Evolutionary conservation across 768 basidiomycete species (phyloP).

Genomic region (Rhodotorula taiwanensis): DNA sequence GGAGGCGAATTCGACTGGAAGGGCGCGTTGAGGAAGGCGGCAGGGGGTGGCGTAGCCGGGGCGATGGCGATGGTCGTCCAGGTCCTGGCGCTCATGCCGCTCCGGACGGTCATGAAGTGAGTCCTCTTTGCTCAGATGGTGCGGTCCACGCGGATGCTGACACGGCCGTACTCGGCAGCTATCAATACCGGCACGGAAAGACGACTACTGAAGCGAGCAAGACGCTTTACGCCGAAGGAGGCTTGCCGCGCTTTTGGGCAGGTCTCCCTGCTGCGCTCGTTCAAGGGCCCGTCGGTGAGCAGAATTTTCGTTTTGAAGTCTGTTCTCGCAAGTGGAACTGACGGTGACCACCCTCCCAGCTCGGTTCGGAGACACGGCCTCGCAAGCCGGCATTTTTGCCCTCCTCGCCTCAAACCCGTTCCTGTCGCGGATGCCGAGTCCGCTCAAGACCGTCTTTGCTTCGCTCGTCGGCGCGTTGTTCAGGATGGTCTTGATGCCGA

Average conservation of each 20-base stretch:
- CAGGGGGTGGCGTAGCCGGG: conserved; percentile 55
- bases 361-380: conserved; percentile 89
- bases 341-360: conserved; percentile 33
- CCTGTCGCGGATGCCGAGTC: conserved; percentile 57
- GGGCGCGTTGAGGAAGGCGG: conserved; percentile 68
- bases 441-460: conserved; percentile 71
- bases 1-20: conserved; percentile 67
- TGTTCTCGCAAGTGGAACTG: neutral
- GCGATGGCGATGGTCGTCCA: conserved; percentile 81
- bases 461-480: conserved; percentile 66
- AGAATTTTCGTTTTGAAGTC: too few species aligned
- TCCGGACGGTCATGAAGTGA: conserved; percentile 91
- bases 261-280: conserved; percentile 78
- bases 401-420: conserved; percentile 69
- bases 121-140: conserved; percentile 60
- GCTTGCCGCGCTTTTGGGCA: conserved; percentile 67
- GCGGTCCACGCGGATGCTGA: neutral
- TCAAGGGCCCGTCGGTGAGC: conserved; percentile 53
- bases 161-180: conserved; percentile 1
- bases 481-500: conserved; percentile 82
- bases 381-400: conserved; percentile 85
- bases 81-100: conserved; percentile 52
- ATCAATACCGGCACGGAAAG: conserved; percentile 58
- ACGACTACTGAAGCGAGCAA: conserved; percentile 58
- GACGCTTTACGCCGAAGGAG: conserved; percentile 69